Evolutionary conservation across 495 filamentous ascomycete genomes (phyloP), one percentile per base, ranked within the genome.

Genomic region (Penicillium samsonianum): DNA sequence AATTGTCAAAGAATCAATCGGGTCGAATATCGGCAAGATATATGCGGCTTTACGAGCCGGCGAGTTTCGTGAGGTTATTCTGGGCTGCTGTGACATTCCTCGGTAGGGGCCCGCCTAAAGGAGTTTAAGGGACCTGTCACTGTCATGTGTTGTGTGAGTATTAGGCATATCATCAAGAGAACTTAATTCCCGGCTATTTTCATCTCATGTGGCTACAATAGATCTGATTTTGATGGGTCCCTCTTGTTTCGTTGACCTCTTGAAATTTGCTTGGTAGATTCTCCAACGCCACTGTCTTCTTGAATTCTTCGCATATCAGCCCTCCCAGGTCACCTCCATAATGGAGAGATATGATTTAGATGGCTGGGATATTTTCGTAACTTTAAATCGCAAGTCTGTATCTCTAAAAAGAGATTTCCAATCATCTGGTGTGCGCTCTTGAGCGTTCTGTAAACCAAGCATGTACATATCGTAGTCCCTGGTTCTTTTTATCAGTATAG

Each of bases 21-120:
- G 65, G 19, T 62, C 62, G 30, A 57, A 61, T n/a, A 61, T 67
- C 25, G 55, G 53, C 7, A 60, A 58, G 14, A 44, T 67, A n/a
- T 67, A 67, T 57, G 44, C 53, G n/a, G 62, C 62, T 10, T 45
- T 67, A 14, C 38, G 59, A 12, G 52, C 55, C 37, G 65, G 62
- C 3, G 53, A 53, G 22, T 51, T 67, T 12, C 45, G 33, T 42
- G 51, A 54, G 7, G 49, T 53, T 88, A 12, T 64, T 56, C 16
- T 78, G 78, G 50, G 67, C 73, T 45, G 84, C 86, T 69, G 82
- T 84, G 43, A 6, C 35, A 38, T n/a, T n/a, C n/a, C n/a, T n/a
- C n/a, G 35, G 6, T 38, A 38, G 12, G 35, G 35, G 35, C 23
- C 23, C 23, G 23, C 23, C 23, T 25, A 25, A n/a, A 38, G 12